Evolutionary conservation across 2,329 filamentous ascomycete species (phyloP).

Genomic region (Madurella fahalii): DNA sequence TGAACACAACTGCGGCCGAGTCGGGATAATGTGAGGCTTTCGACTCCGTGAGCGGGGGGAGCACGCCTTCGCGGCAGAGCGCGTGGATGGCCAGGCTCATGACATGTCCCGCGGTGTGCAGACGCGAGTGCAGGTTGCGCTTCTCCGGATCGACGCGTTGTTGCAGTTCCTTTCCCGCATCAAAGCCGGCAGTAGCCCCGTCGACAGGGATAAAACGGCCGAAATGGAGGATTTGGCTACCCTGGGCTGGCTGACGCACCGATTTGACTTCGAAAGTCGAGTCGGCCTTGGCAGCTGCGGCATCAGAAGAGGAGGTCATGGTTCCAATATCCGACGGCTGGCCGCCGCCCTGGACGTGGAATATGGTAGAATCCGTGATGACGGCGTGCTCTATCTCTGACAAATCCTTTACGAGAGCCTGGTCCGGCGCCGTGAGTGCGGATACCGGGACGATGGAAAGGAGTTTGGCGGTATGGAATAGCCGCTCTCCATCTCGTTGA

Average conservation of each 20-base stretch:
- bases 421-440: no score
- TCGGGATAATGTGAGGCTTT: constrained; percentile 71
- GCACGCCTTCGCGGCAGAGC: constrained; percentile 48
- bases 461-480: no score
- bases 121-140: constrained; percentile 59
- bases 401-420: no score
- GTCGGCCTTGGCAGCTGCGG: background rate
- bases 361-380: constrained; percentile 63
- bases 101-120: constrained; percentile 72
- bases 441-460: no score
- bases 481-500: no score
- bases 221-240: constrained; percentile 62
- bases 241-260: constrained; percentile 53
- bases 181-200: constrained; percentile 31
- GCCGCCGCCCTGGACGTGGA: constrained; percentile 71
- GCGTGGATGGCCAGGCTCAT: constrained; percentile 63
- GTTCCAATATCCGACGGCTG: constrained; percentile 65
- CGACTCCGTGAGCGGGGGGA: constrained; percentile 57
- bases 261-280: constrained; percentile 55
- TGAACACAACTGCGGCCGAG: constrained; percentile 63
- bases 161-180: constrained; percentile 40
- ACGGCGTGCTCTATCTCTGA: constrained; percentile 59
- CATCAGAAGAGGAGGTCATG: constrained; percentile 39
- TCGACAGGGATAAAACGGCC: constrained; percentile 47
- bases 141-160: constrained; percentile 60